Evolutionary conservation across 2,329 filamentous ascomycete species (phyloP).

Genomic region (Immersiporthe knoxdaviesiana): DNA sequence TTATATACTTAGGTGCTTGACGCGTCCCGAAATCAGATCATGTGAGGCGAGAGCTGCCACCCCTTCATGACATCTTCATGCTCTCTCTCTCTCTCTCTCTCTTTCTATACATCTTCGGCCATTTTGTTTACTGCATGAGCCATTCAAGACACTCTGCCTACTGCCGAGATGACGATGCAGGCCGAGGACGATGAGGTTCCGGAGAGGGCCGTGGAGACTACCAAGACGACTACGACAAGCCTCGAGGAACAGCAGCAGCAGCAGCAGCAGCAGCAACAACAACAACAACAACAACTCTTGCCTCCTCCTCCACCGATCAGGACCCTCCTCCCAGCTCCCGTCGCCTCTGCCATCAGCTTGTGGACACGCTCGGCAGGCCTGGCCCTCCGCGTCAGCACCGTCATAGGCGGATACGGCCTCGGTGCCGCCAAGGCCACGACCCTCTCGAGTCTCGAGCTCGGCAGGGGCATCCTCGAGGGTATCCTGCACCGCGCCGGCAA

Average conservation of each 20-base stretch:
- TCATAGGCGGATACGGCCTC: conserved; percentile 56
- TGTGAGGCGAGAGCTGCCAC: not conserved
- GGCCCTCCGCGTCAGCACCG: conserved; percentile 56
- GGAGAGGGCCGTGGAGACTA: not conserved
- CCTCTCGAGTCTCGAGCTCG: conserved; percentile 60
- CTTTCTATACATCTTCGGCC: not conserved
- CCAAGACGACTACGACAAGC: not conserved
- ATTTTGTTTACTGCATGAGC: not conserved
- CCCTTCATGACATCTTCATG: too few species aligned
- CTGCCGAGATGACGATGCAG: conserved; percentile 4
- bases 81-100: not conserved
- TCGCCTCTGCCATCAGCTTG: conserved; percentile 63
- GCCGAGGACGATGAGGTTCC: not conserved
- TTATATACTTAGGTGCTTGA: not conserved
- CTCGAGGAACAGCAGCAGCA: conserved; percentile 13
- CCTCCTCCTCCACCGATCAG: conserved; percentile 35
- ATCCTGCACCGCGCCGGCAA: conserved; percentile 57
- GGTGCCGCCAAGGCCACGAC: conserved; percentile 59
- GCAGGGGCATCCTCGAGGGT: conserved; percentile 57
- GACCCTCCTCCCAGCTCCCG: conserved; percentile 60
- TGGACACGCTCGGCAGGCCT: conserved; percentile 63
- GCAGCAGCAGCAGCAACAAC: not conserved
- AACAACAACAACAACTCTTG: conserved; percentile 5
- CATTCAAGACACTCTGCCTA: not conserved
- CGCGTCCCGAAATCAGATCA: not conserved